phyloP scores from a whole-genome alignment of 306 rosid genomes.

The Oemleria cerasiformis region DNA sequence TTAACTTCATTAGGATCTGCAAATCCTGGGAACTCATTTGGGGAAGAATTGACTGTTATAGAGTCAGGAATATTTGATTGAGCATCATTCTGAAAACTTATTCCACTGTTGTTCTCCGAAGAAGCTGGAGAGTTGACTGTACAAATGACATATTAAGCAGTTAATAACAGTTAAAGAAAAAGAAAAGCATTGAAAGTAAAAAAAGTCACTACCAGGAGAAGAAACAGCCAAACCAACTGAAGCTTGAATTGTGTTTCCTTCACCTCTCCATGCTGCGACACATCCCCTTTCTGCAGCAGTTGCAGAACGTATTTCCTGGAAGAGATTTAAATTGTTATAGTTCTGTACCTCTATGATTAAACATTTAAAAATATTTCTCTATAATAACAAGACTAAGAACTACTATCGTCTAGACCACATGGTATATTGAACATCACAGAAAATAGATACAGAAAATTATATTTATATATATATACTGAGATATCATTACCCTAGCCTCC shows the following conservation, averaged over 20 bases:
- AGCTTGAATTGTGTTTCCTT: constrained; percentile 43
- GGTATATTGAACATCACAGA: background rate
- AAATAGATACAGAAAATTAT: background rate
- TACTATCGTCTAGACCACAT: background rate
- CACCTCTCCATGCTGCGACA: constrained; percentile 51
- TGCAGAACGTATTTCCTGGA: constrained; percentile 54
- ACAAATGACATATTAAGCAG: constrained; percentile 25
- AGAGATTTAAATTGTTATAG: constrained; percentile 9
- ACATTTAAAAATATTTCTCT: background rate
- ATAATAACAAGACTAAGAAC: background rate
- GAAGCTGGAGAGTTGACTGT: constrained; percentile 31
- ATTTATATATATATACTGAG: background rate
- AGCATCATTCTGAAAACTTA: constrained; percentile 47
- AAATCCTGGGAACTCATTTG: constrained; percentile 63
- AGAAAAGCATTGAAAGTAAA: background rate
- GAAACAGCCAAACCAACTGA: constrained; percentile 38
- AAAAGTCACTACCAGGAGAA: constrained; percentile 28
- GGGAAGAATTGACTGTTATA: constrained; percentile 37
- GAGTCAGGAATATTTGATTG: constrained; percentile 43
- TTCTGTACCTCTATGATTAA: background rate
- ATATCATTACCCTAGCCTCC: constrained; percentile 56
- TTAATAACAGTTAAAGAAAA: constrained; percentile 8
- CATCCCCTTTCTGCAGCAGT: constrained; percentile 42
- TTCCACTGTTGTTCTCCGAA: constrained; percentile 39
- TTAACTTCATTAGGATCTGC: constrained; percentile 39